Conservation (phyloP, 306 rosid genomes). For the Adenanthera pavonina region DNA sequence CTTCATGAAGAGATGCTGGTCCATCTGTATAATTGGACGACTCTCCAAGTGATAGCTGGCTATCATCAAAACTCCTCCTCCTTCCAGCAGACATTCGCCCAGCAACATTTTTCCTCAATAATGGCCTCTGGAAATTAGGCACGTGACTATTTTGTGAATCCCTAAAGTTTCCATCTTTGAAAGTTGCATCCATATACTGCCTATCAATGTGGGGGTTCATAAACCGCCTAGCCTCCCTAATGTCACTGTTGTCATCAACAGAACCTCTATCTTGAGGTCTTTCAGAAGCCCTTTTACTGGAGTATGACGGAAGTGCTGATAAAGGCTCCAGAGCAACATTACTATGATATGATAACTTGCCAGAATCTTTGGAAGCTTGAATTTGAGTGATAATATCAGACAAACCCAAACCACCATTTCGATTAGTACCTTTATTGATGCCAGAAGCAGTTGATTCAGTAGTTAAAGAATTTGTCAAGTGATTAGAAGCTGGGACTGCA, state of each 20-base stretch:
- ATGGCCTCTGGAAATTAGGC: constrained; percentile 97
- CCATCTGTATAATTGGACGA: constrained; percentile 77
- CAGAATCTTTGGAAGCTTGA: constrained; percentile 96
- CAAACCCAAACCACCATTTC: constrained; percentile 93
- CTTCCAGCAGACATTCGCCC: constrained; percentile 89
- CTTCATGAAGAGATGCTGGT: constrained; percentile 92
- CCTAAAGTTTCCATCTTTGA: constrained; percentile 81
- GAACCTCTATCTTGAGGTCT: constrained; percentile 74
- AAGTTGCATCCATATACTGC: constrained; percentile 72
- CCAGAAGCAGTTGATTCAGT: constrained; percentile 69
- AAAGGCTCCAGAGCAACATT: constrained; percentile 62
- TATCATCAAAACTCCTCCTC: constrained; percentile 96
- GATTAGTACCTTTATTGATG: constrained; percentile 67
- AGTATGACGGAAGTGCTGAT: constrained; percentile 62
- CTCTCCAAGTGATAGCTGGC: constrained; percentile 83
- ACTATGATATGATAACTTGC: constrained; percentile 64
- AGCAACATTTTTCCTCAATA: constrained; percentile 79
- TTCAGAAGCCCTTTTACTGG: constrained; percentile 67
- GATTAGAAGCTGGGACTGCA: constrained; percentile 80
- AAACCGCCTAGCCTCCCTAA: constrained; percentile 78
- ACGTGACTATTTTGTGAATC: constrained; percentile 76
- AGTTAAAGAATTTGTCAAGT: constrained; percentile 69
- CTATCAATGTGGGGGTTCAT: constrained; percentile 66
- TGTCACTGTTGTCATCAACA: constrained; percentile 62
- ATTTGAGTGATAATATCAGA: constrained; percentile 96